Base-by-base conservation (phyloP, 179 eudicot species). In the Heliamphora ciliata region DNA sequence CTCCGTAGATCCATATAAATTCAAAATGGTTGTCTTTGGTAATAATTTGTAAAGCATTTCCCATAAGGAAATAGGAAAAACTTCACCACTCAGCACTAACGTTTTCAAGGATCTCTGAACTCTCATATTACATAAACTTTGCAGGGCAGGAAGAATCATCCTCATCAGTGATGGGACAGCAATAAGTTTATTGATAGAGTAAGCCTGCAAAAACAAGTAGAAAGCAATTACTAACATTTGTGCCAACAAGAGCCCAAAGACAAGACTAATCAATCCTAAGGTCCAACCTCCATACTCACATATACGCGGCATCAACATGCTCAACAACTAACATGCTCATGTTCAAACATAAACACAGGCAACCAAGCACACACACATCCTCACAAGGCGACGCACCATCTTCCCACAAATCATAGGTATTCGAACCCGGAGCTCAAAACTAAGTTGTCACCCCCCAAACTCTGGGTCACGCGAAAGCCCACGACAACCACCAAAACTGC, bases 1-100 rank as follows among this genome's bases (percentile, higher is more conserved):
- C 94, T 96, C 99, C 31, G 99, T 94, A 79, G 98, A 92, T 24
- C 99, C 99, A 87, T 96, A 96, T n/a, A 94, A 84, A 87, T 96
- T 96, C 89, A 96, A 90, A 83, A 96, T 89, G 80, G 81, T 48
- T 82, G 96, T 89, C 79, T 74, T 82, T 18, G 97, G 96, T 80
- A 94, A 89, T 80, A 87, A 65, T 87, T 88, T 81, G 63, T 87
- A 77, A 84, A 94, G 89, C 78, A 11, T 79, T 70, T 85, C 76
- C 93, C 93, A 92, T 84, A 96, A 87, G 71, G 93, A 84, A 58
- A 90, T 24, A 44, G 91, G 88, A 47, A 96, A 87, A 66, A 86
- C 84, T 85, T 96, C 99, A 58, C 98, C 99, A 90, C 99, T 96
- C 82, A 96, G 83, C 61, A 96, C 87, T 80, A 96, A 81, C 84